These are phyloP conservation scores for Penicillium sp. DNA, from an alignment of 2,329 filamentous ascomycete species.

Conservation along the genomic window DNA sequence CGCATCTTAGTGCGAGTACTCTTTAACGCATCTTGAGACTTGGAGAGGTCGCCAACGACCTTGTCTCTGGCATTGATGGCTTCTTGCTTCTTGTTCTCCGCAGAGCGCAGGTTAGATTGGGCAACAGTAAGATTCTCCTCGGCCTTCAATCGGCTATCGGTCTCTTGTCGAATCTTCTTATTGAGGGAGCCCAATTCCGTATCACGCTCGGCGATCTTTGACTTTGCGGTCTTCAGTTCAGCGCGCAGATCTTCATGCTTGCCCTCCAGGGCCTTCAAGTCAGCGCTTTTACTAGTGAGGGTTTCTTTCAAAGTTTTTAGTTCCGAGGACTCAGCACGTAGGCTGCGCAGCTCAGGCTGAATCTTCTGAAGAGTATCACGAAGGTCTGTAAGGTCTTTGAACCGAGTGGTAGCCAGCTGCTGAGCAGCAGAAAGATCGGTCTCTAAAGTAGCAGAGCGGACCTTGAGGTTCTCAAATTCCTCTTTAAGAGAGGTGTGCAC, in stretches of 20 bases:
- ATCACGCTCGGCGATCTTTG: slow-evolving; percentile 70
- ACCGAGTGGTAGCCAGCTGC: slow-evolving; percentile 79
- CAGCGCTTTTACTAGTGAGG: slow-evolving; percentile 59
- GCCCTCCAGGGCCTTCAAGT: slow-evolving; percentile 74
- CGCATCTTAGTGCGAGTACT: slow-evolving; percentile 58
- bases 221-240: slow-evolving; percentile 69
- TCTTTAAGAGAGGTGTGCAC: slow-evolving; percentile 56
- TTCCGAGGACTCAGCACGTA: slow-evolving; percentile 73
- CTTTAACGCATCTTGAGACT: slow-evolving; percentile 69
- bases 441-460: slow-evolving; percentile 67
- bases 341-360: slow-evolving; percentile 77
- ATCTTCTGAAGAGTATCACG: slow-evolving; percentile 77
- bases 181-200: slow-evolving; percentile 73
- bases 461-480: slow-evolving; percentile 70
- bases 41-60: slow-evolving; percentile 65
- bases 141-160: slow-evolving; percentile 65
- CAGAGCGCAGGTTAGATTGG: slow-evolving; percentile 73
- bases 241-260: slow-evolving; percentile 77
- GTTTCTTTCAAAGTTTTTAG: slow-evolving; percentile 76
- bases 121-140: slow-evolving; percentile 76
- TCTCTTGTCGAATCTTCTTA: slow-evolving; percentile 75
- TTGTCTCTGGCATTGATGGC: slow-evolving; percentile 72
- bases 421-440: slow-evolving; percentile 83
- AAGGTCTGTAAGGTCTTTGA: slow-evolving; percentile 81
- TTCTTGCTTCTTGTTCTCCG: slow-evolving; percentile 77